Conservation (phyloP, 2,329 filamentous ascomycete genomes). For the Phialophora verrucosa region DNA sequence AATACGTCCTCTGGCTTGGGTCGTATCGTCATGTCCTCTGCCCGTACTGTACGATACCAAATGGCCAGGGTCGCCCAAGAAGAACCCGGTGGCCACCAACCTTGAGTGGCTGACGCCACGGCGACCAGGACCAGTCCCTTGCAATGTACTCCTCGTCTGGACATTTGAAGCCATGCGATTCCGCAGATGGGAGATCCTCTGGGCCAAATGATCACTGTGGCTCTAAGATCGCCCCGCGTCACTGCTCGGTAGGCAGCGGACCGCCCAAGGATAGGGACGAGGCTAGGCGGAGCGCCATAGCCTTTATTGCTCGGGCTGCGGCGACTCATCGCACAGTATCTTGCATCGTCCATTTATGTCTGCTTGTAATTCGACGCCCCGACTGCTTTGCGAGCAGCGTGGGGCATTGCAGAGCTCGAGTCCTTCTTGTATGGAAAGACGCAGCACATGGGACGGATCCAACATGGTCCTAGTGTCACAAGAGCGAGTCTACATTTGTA, state of each 20-base stretch:
- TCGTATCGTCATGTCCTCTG: conserved; percentile 18
- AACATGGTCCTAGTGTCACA: conserved; percentile 11
- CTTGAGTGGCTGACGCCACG: conserved; percentile 16
- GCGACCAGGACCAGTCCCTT: conserved; percentile 8
- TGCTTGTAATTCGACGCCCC: conserved; percentile 28
- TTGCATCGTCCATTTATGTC: conserved; percentile 15
- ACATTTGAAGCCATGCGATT: conserved; percentile 26
- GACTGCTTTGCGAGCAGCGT: conserved; percentile 24
- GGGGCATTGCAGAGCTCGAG: conserved; percentile 26
- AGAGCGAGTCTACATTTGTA: conserved; percentile 29
- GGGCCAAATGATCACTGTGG: conserved; percentile 29
- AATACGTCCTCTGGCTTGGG: conserved; percentile 17
- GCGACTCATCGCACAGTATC: conserved; percentile 17
- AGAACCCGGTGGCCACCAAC: not conserved
- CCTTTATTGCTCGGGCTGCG: conserved; percentile 23
- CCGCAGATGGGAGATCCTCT: conserved; percentile 22
- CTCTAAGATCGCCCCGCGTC: conserved; percentile 31
- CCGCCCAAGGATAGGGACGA: conserved; percentile 30
- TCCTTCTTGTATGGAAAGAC: conserved; percentile 16
- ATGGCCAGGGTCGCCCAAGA: conserved; percentile 4
- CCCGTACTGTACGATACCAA: conserved; percentile 32
- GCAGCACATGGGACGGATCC: conserved; percentile 8
- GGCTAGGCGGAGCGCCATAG: conserved; percentile 30
- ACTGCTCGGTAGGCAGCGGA: conserved; percentile 31
- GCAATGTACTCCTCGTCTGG: conserved; percentile 13